Percentiles rank a stretch among this genome's conserved stretches.
phyloP scores from a whole-genome alignment of 2,329 filamentous ascomycete genomes.

The Blastomyces parvus region DNA sequence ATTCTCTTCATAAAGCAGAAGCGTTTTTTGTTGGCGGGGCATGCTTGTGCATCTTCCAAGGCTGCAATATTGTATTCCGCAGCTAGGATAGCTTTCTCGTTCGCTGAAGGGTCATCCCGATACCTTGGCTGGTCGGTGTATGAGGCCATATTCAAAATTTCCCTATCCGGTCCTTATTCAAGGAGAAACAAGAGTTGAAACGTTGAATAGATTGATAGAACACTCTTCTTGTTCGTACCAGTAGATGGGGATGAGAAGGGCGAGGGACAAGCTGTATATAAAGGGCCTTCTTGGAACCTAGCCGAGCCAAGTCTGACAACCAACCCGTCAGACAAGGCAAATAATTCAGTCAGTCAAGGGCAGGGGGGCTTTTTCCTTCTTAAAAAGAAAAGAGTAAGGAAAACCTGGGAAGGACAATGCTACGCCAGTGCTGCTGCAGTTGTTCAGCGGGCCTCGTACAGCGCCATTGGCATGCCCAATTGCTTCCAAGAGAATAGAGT shows the following conservation, averaged over 20 bases:
- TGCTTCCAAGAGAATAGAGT: neutral
- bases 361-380: neutral
- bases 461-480: neutral
- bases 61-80: neutral
- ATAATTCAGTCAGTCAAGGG: neutral
- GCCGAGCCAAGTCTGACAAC: constrained; percentile 2
- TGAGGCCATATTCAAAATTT: neutral
- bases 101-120: constrained; percentile 5
- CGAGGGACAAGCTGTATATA: constrained; percentile 2
- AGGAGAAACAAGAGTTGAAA: neutral
- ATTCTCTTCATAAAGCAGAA: neutral
- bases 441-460: neutral
- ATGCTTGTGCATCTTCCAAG: neutral
- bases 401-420: neutral
- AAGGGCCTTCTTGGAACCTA: neutral
- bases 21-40: neutral
- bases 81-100: constrained; percentile 2
- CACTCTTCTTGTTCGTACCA: neutral
- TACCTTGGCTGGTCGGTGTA: constrained; percentile 3
- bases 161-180: neutral
- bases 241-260: neutral
- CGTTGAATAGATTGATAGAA: neutral
- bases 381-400: constrained; percentile 6
- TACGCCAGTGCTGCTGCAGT: neutral
- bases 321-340: neutral